phyloP scores from a whole-genome alignment of 2,329 filamentous ascomycete genomes.

The Cryoendolithus antarcticus region DNA sequence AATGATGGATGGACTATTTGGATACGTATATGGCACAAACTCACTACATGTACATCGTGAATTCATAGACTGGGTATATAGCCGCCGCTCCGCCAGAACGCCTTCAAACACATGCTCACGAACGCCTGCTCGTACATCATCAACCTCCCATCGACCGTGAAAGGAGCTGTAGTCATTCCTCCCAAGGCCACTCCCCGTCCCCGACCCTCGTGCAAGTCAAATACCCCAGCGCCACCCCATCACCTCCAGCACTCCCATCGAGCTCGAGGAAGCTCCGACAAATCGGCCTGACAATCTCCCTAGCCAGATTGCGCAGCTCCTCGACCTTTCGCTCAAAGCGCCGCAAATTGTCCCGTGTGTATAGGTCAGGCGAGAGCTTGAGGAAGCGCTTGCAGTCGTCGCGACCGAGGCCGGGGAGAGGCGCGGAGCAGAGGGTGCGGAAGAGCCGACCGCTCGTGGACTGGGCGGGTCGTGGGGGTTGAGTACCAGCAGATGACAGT shows the following conservation, averaged over 20 bases:
- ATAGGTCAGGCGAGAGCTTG: slow-evolving; percentile 68
- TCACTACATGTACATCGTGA: no score
- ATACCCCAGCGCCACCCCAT: slow-evolving; percentile 40
- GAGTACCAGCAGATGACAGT: background rate
- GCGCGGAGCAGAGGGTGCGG: slow-evolving; percentile 55
- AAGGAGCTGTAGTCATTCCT: slow-evolving; percentile 20
- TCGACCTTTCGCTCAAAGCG: slow-evolving; percentile 79
- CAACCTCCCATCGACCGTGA: no score
- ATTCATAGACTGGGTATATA: no score
- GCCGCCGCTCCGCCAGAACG: no score
- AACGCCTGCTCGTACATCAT: no score
- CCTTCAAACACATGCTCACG: no score
- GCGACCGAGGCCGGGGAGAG: slow-evolving; percentile 58
- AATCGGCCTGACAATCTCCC: slow-evolving; percentile 70
- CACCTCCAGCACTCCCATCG: slow-evolving; percentile 40
- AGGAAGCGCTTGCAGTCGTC: slow-evolving; percentile 87
- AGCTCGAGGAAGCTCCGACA: slow-evolving; percentile 79
- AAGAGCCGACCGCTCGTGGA: slow-evolving; percentile 56
- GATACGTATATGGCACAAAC: no score
- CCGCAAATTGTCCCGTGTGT: slow-evolving; percentile 73
- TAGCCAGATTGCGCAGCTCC: slow-evolving; percentile 73
- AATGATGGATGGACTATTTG: no score
- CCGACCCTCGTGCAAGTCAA: slow-evolving; percentile 53
- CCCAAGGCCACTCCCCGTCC: slow-evolving; percentile 52
- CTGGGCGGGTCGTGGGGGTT: slow-evolving; percentile 1